Percentiles rank a stretch among this genome's conserved stretches.
phyloP scores from a whole-genome alignment of 1,284 basidiomycete genomes.

The Tilletia caries region DNA sequence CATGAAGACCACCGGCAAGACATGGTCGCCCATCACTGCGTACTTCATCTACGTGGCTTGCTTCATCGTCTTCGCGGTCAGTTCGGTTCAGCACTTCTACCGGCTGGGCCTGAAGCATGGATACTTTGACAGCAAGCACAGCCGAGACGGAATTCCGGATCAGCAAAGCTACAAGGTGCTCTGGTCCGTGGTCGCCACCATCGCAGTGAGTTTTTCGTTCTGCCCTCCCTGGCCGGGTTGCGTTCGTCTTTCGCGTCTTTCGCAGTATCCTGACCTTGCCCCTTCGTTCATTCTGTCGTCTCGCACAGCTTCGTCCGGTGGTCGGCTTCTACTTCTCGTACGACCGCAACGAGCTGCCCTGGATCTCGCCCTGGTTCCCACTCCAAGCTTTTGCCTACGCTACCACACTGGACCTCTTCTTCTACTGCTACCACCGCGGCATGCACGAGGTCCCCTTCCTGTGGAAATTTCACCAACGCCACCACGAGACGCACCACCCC shows the following conservation, averaged over 20 bases:
- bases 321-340: constrained; percentile 33
- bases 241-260: no score
- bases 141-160: constrained; percentile 38
- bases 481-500: constrained; percentile 45
- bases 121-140: constrained; percentile 33
- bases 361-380: constrained; percentile 29
- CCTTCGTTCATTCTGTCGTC: no score
- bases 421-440: constrained; percentile 44
- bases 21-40: background rate
- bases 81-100: constrained; percentile 24
- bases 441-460: constrained; percentile 38
- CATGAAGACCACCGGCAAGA: constrained; percentile 13
- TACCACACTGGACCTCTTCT: constrained; percentile 40
- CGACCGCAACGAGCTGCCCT: constrained; percentile 27
- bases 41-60: constrained; percentile 17
- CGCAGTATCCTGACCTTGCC: no score
- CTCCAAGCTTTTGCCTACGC: constrained; percentile 35
- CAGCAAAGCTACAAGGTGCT: constrained; percentile 24
- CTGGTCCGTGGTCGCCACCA: constrained; percentile 26
- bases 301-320: constrained; percentile 36
- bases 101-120: constrained; percentile 28
- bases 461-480: constrained; percentile 28
- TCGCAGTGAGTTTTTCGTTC: no score
- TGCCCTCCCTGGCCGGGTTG: no score
- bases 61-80: constrained; percentile 27